Base-by-base conservation (phyloP, 2,329 filamentous ascomycete genomes). In the Talaromyces sp. region DNA sequence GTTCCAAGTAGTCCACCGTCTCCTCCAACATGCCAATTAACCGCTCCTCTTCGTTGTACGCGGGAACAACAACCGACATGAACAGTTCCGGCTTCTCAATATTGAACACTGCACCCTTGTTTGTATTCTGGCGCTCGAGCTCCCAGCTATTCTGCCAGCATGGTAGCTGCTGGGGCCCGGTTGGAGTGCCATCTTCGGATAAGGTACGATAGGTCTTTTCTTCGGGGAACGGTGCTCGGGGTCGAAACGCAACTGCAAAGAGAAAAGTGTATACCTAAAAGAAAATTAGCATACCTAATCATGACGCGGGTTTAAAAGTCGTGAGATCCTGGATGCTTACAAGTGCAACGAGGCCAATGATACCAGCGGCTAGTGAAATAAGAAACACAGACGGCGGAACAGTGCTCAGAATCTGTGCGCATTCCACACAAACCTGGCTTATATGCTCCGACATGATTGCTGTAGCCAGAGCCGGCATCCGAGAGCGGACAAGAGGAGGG, bases 41-140 rank as follows among this genome's bases (percentile, higher is more conserved):
- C 35, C 95, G 88, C 66, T 90, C 85, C 75, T 94, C 90, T 74
- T 99, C 95, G 71, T 99, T 99, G 84, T 93, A 99, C 10, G 95
- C 95, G 0, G 95, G 95, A 50, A 99, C 89, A 0, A 99, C 92
- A 8, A 98, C 88, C 62, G 91, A 95, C 82, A 99, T 88, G 75
- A 90, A 90, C n/a, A 97, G 79, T 68, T 93, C 88, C 15, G 93
- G 86, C 1, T 89, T 84, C 68, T 93, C 90, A 15, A 66, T 59
- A 15, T 7, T 69, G 70, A 73, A 71, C 83, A 81, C 81, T 57
- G 82, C 78, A 15, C 33, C 27, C 22, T 41, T 50, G 33, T 50
- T 59, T 11, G 49, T 39, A 27, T 62, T 52, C 72, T 82, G 85
- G 74, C 85, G 86, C 77, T 86, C 86, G 58, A 83, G 84, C 37